These are phyloP conservation scores for Citrus hindsii DNA, from an alignment of 345 rosid species.

Conservation along the genomic window DNA sequence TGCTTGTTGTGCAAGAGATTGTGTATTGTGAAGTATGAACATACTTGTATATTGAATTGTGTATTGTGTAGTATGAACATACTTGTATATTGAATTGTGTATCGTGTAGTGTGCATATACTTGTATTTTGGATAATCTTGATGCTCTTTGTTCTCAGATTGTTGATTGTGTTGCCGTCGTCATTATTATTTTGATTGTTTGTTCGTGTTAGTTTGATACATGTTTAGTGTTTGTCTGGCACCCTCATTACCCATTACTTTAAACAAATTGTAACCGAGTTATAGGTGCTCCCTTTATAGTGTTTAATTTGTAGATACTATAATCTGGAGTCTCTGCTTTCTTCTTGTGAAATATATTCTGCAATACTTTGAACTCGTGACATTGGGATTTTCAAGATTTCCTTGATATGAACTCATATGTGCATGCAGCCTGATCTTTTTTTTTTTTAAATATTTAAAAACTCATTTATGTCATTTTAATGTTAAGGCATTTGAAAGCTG, in stretches of 20 bases:
- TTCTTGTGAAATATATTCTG: too few relatives aligned
- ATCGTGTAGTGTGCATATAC: background rate
- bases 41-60: background rate
- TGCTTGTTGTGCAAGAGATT: background rate
- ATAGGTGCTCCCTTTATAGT: too few relatives aligned
- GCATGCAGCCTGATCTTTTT: too few relatives aligned
- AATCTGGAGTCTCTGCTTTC: too few relatives aligned
- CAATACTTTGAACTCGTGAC: background rate
- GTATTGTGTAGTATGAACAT: background rate
- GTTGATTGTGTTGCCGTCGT: background rate
- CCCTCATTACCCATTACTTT: background rate
- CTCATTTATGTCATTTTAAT: too few relatives aligned
- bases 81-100: background rate
- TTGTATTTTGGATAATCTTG: background rate
- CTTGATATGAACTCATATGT: too few relatives aligned
- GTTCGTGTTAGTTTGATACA: background rate
- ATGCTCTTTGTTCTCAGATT: background rate
- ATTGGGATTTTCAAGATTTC: background rate
- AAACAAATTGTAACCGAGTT: too few relatives aligned
- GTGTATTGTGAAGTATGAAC: background rate
- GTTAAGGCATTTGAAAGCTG: too few relatives aligned
- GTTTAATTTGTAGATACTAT: too few relatives aligned
- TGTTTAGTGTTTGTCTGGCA: background rate
- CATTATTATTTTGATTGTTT: background rate
- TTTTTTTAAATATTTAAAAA: too few relatives aligned